These are phyloP conservation scores for Ambrosia hybrid DNA, from an alignment of 140 eudicot species.

Conservation along the genomic window DNA sequence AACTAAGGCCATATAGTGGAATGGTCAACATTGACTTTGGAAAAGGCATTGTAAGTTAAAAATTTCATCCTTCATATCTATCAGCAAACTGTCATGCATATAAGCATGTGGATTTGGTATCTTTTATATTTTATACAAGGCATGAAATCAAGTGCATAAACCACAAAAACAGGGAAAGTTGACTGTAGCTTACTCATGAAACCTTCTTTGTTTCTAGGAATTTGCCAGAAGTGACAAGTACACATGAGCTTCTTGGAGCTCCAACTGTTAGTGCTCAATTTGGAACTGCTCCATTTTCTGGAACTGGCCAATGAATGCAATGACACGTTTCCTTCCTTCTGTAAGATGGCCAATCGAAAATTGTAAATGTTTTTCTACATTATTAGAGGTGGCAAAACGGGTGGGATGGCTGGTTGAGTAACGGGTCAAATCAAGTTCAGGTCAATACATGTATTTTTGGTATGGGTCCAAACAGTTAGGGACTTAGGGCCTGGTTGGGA, in stretches of 20 bases:
- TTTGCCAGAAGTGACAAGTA: slow-evolving; percentile 82
- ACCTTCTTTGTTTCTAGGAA: slow-evolving; percentile 51
- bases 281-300: slow-evolving; percentile 95
- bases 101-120: slow-evolving; percentile 1
- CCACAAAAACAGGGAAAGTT: no score
- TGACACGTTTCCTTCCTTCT: slow-evolving; percentile 67
- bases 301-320: slow-evolving; percentile 96
- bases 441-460: background rate
- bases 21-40: slow-evolving; percentile 90
- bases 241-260: slow-evolving; percentile 72
- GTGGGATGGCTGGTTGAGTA: slow-evolving; percentile 17
- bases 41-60: slow-evolving; percentile 78
- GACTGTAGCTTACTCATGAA: background rate
- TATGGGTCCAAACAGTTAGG: background rate
- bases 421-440: background rate
- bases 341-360: slow-evolving; percentile 40
- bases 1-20: slow-evolving; percentile 84
- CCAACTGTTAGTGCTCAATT: slow-evolving; percentile 99
- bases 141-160: no score
- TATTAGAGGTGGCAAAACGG: background rate
- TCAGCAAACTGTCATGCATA: background rate
- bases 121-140: background rate
- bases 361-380: background rate
- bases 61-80: slow-evolving; percentile 5
- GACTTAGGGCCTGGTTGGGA: no score